Percentiles rank a stretch among this genome's conserved stretches.
These are phyloP conservation scores for Fraxinus dipetala DNA, from an alignment of 305 asterid species.

Conservation along the genomic window DNA sequence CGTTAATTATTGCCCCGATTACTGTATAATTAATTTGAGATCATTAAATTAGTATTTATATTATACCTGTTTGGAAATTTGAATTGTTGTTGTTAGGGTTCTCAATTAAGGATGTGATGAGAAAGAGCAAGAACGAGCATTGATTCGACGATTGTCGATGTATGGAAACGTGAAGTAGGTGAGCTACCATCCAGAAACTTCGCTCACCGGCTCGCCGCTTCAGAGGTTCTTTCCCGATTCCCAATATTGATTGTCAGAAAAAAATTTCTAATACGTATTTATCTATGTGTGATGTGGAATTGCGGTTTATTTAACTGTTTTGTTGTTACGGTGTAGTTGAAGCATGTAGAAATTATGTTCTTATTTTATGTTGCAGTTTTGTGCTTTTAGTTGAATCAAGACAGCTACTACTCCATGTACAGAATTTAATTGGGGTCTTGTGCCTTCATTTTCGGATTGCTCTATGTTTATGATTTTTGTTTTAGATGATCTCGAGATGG, in stretches of 20 bases:
- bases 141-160: slow-evolving; percentile 50
- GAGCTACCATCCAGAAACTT: slow-evolving; percentile 57
- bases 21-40: neutral
- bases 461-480: neutral
- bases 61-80: neutral
- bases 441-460: no score
- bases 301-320: neutral
- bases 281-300: neutral
- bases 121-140: slow-evolving; percentile 43
- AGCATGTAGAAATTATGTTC: neutral
- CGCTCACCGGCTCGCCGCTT: slow-evolving; percentile 60
- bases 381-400: neutral
- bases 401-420: neutral
- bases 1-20: neutral
- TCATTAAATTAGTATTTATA: neutral
- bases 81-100: slow-evolving; percentile 23
- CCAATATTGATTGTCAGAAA: neutral
- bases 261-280: neutral
- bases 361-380: neutral
- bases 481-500: neutral
- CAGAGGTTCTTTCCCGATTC: slow-evolving; percentile 42
- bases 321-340: neutral
- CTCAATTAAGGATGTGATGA: slow-evolving; percentile 27
- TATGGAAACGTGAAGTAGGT: slow-evolving; percentile 75
- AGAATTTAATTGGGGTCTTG: neutral